A percentile compares a stretch with the other conserved stretches of the same genome.
Conservation (phyloP, 2,329 filamentous ascomycete genomes). For the Alternaria hordeiaustralica region DNA sequence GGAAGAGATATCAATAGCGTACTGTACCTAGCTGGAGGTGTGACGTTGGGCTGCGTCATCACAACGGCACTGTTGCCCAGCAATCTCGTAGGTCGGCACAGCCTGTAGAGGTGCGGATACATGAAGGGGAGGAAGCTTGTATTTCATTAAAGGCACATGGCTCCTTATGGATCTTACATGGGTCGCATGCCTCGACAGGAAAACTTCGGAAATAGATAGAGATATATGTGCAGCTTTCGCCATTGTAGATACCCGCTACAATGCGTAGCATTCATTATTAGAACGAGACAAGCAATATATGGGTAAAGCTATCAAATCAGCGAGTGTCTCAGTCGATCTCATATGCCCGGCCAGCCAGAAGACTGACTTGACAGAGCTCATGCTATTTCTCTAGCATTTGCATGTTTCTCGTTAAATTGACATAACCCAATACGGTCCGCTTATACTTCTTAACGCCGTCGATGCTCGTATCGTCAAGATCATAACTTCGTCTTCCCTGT, state of each 20-base stretch:
- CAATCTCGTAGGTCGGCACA: conserved; percentile 35
- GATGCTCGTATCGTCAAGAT: conserved; percentile 8
- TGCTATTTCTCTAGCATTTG: neutral
- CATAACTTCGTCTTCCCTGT: conserved; percentile 38
- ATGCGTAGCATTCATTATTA: neutral
- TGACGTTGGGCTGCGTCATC: conserved; percentile 61
- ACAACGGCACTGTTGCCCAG: conserved; percentile 59
- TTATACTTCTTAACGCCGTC: neutral
- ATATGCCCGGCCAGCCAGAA: neutral
- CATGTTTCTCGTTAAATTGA: neutral
- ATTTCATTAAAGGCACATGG: neutral
- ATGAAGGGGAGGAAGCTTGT: neutral
- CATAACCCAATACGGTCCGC: neutral
- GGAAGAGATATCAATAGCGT: conserved; percentile 57
- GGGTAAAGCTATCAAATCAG: neutral
- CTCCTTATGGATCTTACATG: neutral
- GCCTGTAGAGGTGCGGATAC: conserved; percentile 4
- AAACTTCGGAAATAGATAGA: neutral
- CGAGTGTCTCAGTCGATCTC: neutral
- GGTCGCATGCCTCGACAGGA: neutral
- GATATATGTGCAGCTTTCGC: neutral
- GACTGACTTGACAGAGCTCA: neutral
- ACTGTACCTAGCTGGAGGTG: conserved; percentile 63
- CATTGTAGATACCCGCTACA: conserved; percentile 3
- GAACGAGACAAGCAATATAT: neutral